phyloP scores from a whole-genome alignment of 495 filamentous ascomycete species.

The Bryoglossum gracile region DNA sequence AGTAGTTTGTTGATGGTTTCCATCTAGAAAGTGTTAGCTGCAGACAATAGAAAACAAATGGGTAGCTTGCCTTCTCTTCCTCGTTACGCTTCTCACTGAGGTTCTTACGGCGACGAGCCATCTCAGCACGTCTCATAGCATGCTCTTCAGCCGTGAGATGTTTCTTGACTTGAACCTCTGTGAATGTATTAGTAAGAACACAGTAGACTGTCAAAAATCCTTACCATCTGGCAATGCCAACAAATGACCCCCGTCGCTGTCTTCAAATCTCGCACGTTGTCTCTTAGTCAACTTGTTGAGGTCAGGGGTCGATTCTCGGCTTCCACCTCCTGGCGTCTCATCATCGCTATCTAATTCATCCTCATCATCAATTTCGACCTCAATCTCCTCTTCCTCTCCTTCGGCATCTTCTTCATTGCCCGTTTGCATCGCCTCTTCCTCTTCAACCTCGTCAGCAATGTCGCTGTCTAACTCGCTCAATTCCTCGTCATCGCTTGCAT shows the following conservation, averaged over 20 bases:
- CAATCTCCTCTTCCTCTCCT: constrained; percentile 33
- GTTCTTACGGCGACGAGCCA: constrained; percentile 91
- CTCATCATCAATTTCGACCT: constrained; percentile 51
- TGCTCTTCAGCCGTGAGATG: constrained; percentile 89
- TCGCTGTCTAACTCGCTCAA: constrained; percentile 40
- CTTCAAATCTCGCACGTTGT: constrained; percentile 68
- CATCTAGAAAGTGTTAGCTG: constrained; percentile 50
- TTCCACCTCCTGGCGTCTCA: constrained; percentile 44
- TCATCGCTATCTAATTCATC: constrained; percentile 64
- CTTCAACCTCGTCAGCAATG: constrained; percentile 30
- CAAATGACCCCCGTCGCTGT: constrained; percentile 60
- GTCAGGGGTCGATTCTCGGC: constrained; percentile 64
- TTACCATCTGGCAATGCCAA: constrained; percentile 81
- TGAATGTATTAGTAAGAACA: constrained; percentile 6
- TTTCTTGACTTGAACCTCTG: constrained; percentile 91
- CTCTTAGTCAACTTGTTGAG: constrained; percentile 81
- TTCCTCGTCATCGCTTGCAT: constrained; percentile 40
- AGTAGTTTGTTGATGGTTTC: constrained; percentile 97
- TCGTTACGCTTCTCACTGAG: constrained; percentile 97
- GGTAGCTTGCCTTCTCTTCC: constrained; percentile 77
- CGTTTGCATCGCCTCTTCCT: constrained; percentile 32
- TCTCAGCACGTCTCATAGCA: constrained; percentile 90
- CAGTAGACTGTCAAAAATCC: background rate
- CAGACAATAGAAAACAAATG: background rate
- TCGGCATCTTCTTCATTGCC: constrained; percentile 37